phyloP scores from a whole-genome alignment of 164 flowering plant genomes.

The Sextonia rubra region DNA sequence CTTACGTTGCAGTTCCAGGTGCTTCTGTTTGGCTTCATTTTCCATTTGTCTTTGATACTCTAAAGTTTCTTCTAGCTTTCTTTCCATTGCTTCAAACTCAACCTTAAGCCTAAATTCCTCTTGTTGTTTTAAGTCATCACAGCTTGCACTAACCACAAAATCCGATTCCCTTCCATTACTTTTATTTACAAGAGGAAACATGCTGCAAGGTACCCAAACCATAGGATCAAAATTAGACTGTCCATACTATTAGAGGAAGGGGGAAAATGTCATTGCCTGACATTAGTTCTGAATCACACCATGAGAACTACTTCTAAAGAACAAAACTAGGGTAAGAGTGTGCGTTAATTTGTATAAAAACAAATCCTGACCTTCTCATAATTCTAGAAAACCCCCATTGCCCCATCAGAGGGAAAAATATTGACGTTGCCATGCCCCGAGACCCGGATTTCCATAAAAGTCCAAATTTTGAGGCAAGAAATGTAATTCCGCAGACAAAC shows the following conservation, averaged over 20 bases:
- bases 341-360: too few species aligned
- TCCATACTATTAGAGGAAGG: neutral
- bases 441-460: too few species aligned
- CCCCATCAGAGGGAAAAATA: too few species aligned
- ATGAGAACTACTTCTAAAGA: too few species aligned
- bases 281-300: too few species aligned
- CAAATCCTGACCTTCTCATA: too few species aligned
- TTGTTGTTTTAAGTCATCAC: slow-evolving; percentile 40
- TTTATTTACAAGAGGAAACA: slow-evolving; percentile 35
- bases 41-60: slow-evolving; percentile 91
- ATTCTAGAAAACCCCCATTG: too few species aligned
- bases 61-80: slow-evolving; percentile 88
- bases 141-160: slow-evolving; percentile 22
- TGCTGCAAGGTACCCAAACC: slow-evolving; percentile 32
- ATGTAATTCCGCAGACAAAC: too few species aligned
- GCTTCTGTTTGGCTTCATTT: slow-evolving; percentile 88
- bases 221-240: slow-evolving; percentile 2
- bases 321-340: too few species aligned
- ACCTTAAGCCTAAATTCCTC: slow-evolving; percentile 66
- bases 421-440: too few species aligned
- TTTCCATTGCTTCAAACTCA: slow-evolving; percentile 92
- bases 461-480: too few species aligned
- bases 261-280: neutral
- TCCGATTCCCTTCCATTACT: slow-evolving; percentile 33
- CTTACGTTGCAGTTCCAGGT: slow-evolving; percentile 74